Base-by-base conservation (phyloP, 2,329 filamentous ascomycete genomes). In the Aspergillus costaricaensis region DNA sequence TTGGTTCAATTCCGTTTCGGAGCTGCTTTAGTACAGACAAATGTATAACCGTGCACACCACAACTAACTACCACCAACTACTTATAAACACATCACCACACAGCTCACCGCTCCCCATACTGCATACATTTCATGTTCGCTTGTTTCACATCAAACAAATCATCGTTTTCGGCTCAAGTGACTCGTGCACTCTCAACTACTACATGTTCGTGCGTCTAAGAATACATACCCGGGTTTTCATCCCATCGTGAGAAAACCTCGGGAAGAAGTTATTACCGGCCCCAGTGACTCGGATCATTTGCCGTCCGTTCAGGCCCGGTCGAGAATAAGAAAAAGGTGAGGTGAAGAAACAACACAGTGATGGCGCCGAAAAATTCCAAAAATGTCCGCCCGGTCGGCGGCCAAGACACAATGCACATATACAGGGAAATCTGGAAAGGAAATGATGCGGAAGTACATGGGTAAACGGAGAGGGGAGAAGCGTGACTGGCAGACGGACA, bases 401-500 rank as follows among this genome's bases (percentile, higher is more conserved):
- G 65, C 70, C 69, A 69, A 70, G 69, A 68, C 66, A 63, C 64
- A 66, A 72, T 75, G 72, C 71, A 74, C 70, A 72, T 75, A 70
- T 71, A 70, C 71, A 70, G 60, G 64, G 62, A 60, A 55, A 54
- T 55, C 41, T 21, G 25, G 48, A 49, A 59, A 23, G 47, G 56
- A 60, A 60, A 59, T 55, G 54, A 61, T 59, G 43, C 54, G 38
- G 47, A 50, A 55, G 32, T 58, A 64, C 60, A 62, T 43, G 59
- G 57, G 60, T 69, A 70, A 67, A 67, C 67, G 68, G 68, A 71
- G 68, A 72, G 59, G 59, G 59, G 59, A 62, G 49, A 50, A 55
- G 54, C 36, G 38, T 49, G 50, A 43, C 38, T 54, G 51, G 53
- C 55, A 41, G 49, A 55, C 44, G 47, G 49, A 49, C 32, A 41